Conservation (phyloP, 2,329 filamentous ascomycete species). For the Aspergillus candidus region DNA sequence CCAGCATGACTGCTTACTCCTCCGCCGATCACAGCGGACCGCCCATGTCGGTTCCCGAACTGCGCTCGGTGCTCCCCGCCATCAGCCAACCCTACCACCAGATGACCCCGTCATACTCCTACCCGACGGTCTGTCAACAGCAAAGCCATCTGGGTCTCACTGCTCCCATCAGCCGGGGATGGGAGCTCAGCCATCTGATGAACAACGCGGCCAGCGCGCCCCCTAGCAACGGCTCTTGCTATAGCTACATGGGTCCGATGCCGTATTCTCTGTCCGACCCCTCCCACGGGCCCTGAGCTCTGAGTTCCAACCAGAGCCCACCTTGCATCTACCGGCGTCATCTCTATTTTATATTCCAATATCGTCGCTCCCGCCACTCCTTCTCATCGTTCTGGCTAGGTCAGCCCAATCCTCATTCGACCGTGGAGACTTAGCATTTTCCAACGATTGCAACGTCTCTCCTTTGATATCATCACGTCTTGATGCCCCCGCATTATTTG, state of each 20-base stretch:
- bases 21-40: slow-evolving; percentile 28
- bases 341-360: slow-evolving; percentile 3
- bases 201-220: slow-evolving; percentile 23
- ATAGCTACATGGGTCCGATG: slow-evolving; percentile 29
- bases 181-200: slow-evolving; percentile 34
- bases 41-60: slow-evolving; percentile 31
- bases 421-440: slow-evolving; percentile 8
- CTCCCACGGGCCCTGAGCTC: slow-evolving; percentile 18
- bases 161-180: slow-evolving; percentile 29
- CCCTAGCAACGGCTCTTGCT: slow-evolving; percentile 21
- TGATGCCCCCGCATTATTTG: slow-evolving; percentile 22
- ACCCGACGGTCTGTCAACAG: slow-evolving; percentile 28
- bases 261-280: slow-evolving; percentile 29
- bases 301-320: slow-evolving; percentile 5
- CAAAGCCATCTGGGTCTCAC: slow-evolving; percentile 23
- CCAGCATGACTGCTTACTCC: slow-evolving; percentile 40
- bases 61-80: slow-evolving; percentile 31
- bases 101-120: slow-evolving; percentile 26
- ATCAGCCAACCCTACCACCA: slow-evolving; percentile 27
- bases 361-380: slow-evolving; percentile 24
- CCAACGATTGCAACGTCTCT: slow-evolving; percentile 30
- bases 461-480: slow-evolving; percentile 28
- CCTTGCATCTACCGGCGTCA: slow-evolving; percentile 14
- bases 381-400: slow-evolving; percentile 6
- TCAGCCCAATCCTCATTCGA: slow-evolving; percentile 16